Evolutionary conservation across 768 basidiomycete species (phyloP).

Genomic region (Auricularia auricula-judae): DNA sequence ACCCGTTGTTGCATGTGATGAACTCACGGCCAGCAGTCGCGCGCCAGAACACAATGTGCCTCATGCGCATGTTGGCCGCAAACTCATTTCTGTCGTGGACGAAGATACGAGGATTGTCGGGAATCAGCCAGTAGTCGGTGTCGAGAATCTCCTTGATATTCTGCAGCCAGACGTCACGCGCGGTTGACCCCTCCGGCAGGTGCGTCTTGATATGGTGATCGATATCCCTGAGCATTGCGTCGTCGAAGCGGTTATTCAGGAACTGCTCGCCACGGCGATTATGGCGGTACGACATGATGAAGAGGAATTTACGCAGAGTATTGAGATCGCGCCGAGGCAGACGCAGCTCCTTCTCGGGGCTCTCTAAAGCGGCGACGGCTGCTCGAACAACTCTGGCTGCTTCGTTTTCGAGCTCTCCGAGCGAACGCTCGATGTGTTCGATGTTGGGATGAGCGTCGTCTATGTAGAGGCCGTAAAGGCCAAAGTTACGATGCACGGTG

Average conservation of each 20-base stretch:
- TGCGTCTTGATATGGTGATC: conserved; percentile 2
- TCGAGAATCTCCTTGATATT: conserved; percentile 3
- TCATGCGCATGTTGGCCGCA: background rate
- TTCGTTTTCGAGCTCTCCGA: conserved; percentile 3
- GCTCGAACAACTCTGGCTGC: conserved; percentile 1
- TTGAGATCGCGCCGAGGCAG: conserved; percentile 2
- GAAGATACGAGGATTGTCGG: conserved; percentile 1
- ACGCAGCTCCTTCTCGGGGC: background rate
- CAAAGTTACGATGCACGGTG: conserved; percentile 1
- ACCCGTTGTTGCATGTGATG: conserved; percentile 2
- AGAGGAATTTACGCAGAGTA: conserved; percentile 7
- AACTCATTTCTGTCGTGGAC: background rate
- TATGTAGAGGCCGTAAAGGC: conserved; percentile 1
- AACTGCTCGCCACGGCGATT: conserved; percentile 1
- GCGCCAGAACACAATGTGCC: conserved; percentile 1
- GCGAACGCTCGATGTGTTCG: conserved; percentile 3
- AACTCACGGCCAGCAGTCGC: background rate
- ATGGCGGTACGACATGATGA: conserved; percentile 1
- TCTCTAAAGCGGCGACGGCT: background rate
- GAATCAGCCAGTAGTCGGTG: conserved; percentile 5
- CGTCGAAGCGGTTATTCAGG: conserved; percentile 1
- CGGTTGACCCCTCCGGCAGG: background rate
- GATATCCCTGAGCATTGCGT: background rate
- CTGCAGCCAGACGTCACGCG: conserved; percentile 4
- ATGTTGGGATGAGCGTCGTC: background rate